These are phyloP conservation scores for Austroboletus eburneus DNA, from an alignment of 768 basidiomycete species.

Conservation along the genomic window DNA sequence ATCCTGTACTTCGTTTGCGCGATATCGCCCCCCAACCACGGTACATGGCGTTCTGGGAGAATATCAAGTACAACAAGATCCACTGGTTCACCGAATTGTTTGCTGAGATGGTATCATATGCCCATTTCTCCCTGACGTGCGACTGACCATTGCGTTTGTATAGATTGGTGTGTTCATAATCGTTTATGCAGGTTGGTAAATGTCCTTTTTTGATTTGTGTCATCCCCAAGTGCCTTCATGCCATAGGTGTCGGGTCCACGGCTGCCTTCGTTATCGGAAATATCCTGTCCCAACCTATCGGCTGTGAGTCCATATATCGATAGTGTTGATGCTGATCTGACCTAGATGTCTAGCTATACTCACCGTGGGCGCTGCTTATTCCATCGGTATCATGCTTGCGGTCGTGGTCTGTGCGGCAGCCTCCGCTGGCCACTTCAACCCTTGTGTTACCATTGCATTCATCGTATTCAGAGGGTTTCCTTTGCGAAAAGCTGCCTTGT, in stretches of 20 bases:
- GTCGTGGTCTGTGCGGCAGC: slow-evolving; percentile 47
- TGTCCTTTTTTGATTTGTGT: neutral
- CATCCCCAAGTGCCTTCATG: neutral
- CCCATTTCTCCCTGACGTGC: neutral
- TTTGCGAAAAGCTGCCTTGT: slow-evolving; percentile 47
- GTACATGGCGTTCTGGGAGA: slow-evolving; percentile 49
- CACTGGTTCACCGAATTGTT: slow-evolving; percentile 58
- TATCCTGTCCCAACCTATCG: slow-evolving; percentile 39
- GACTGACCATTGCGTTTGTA: slow-evolving; percentile 2
- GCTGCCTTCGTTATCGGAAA: slow-evolving; percentile 48
- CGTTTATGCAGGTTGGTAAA: slow-evolving; percentile 44
- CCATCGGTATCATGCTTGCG: slow-evolving; percentile 57
- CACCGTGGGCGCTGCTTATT: slow-evolving; percentile 57
- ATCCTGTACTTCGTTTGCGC: slow-evolving; percentile 34
- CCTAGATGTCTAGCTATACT: slow-evolving; percentile 40
- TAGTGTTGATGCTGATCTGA: neutral
- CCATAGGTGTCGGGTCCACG: slow-evolving; percentile 50
- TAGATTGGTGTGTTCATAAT: slow-evolving; percentile 63
- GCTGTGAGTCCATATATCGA: slow-evolving; percentile 40
- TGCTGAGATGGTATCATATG: slow-evolving; percentile 49
- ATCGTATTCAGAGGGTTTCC: slow-evolving; percentile 56
- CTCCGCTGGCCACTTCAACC: slow-evolving; percentile 65
- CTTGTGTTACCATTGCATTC: slow-evolving; percentile 53
- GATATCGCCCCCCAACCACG: slow-evolving; percentile 39
- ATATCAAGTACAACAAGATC: slow-evolving; percentile 37